Conservation (phyloP, 2,329 filamentous ascomycete species). For the Microcyclosporella mali region DNA sequence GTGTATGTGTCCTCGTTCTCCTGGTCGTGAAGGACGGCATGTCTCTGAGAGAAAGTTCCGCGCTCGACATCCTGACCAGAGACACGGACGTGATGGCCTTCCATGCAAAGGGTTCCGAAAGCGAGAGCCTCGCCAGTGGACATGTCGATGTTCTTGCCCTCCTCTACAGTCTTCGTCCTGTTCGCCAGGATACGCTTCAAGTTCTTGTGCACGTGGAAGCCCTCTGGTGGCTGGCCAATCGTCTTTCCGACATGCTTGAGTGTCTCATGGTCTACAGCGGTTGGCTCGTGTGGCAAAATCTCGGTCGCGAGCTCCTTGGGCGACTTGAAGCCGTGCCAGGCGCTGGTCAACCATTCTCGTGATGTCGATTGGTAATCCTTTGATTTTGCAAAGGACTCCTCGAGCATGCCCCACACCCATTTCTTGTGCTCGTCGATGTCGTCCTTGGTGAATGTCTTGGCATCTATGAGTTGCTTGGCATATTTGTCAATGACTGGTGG, state of each 20-base stretch:
- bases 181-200: slow-evolving; percentile 89
- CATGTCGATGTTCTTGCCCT: slow-evolving; percentile 96
- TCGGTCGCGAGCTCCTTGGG: slow-evolving; percentile 95
- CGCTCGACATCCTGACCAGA: slow-evolving; percentile 98
- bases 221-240: slow-evolving; percentile 73
- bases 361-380: slow-evolving; percentile 95
- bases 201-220: slow-evolving; percentile 87
- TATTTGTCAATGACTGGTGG: slow-evolving; percentile 84
- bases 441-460: slow-evolving; percentile 93
- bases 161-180: slow-evolving; percentile 83
- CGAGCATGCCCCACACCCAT: slow-evolving; percentile 99
- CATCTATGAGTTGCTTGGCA: slow-evolving; percentile 79
- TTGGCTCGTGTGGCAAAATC: slow-evolving; percentile 84
- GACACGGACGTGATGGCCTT: slow-evolving; percentile 94
- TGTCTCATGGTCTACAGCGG: slow-evolving; percentile 65
- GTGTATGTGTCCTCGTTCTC: slow-evolving; percentile 90
- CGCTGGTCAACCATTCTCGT: slow-evolving; percentile 97
- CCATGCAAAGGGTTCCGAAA: slow-evolving; percentile 81
- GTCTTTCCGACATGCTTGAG: slow-evolving; percentile 76
- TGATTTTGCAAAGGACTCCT: slow-evolving; percentile 93
- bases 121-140: slow-evolving; percentile 93
- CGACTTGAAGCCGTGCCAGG: slow-evolving; percentile 99
- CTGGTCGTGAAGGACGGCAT: slow-evolving; percentile 96
- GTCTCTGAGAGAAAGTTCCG: slow-evolving; percentile 97
- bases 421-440: slow-evolving; percentile 99